Evolutionary conservation across 441 rosid genomes (phyloP).

Genomic region (Melastoma candidum): DNA sequence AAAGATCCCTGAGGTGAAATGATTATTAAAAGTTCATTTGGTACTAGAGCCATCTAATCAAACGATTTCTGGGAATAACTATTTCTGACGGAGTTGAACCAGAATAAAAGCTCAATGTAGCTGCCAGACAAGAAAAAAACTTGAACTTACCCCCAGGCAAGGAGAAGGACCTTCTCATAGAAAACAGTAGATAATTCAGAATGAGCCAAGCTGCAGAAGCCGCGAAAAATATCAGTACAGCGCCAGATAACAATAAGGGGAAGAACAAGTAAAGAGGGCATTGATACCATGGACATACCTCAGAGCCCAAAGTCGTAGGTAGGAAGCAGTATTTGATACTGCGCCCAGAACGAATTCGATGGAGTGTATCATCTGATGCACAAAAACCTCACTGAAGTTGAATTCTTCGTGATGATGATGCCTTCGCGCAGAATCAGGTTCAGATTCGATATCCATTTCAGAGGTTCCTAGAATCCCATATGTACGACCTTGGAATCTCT

Average conservation of each 20-base stretch:
- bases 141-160: conserved; percentile 87
- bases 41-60: too few relatives aligned
- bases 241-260: conserved; percentile 5
- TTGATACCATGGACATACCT: conserved; percentile 34
- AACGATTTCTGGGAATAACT: too few relatives aligned
- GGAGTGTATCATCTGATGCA: conserved; percentile 99
- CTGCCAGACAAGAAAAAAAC: too few relatives aligned
- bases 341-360: conserved; percentile 94
- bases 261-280: conserved; percentile 3
- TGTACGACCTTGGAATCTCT: conserved; percentile 97
- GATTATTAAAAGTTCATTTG: too few relatives aligned
- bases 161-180: conserved; percentile 90
- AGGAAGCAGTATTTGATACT: conserved; percentile 96
- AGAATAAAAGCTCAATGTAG: background rate
- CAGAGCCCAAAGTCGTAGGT: conserved; percentile 99
- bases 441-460: conserved; percentile 68
- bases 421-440: conserved; percentile 61
- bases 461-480: conserved; percentile 80
- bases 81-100: too few relatives aligned
- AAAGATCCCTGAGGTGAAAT: too few relatives aligned
- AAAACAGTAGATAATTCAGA: conserved; percentile 94
- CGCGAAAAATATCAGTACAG: conserved; percentile 18
- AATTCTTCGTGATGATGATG: conserved; percentile 78
- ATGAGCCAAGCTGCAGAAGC: conserved; percentile 76
- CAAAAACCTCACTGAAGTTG: conserved; percentile 93